Conservation (phyloP, 768 basidiomycete genomes). For the Tylopilus sp. region DNA sequence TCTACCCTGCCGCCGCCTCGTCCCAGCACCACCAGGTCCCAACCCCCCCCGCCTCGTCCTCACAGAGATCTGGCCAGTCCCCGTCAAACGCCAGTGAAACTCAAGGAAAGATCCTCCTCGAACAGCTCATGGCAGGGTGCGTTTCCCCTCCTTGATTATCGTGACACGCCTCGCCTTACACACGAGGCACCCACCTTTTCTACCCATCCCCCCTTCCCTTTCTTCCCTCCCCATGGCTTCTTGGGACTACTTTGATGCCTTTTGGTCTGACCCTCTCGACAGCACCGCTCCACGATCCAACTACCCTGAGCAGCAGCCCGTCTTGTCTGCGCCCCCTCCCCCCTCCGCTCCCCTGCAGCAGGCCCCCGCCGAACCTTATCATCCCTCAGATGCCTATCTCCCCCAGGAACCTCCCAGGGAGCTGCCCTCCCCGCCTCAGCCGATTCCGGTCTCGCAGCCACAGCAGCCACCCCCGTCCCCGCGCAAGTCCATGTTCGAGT, state of each 20-base stretch:
- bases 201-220: slow-evolving; percentile 12
- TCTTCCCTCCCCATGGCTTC: slow-evolving; percentile 26
- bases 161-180: slow-evolving; percentile 24
- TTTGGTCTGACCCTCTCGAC: slow-evolving; percentile 26
- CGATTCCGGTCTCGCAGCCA: slow-evolving; percentile 23
- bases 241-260: slow-evolving; percentile 31
- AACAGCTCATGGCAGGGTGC: slow-evolving; percentile 81
- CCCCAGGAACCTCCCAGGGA: slow-evolving; percentile 27
- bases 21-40: slow-evolving; percentile 56
- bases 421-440: slow-evolving; percentile 20
- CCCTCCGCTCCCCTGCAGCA: slow-evolving; percentile 49
- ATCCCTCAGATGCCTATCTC: slow-evolving; percentile 37
- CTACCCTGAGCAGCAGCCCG: slow-evolving; percentile 47
- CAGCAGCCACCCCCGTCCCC: slow-evolving; percentile 61
- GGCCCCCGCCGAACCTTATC: slow-evolving; percentile 28
- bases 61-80: slow-evolving; percentile 52
- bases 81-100: slow-evolving; percentile 54
- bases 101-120: slow-evolving; percentile 72
- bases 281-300: slow-evolving; percentile 49
- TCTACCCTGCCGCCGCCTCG: slow-evolving; percentile 47
- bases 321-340: slow-evolving; percentile 24
- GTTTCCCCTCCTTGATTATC: slow-evolving; percentile 24
- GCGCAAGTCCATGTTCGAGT: slow-evolving; percentile 82
- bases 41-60: slow-evolving; percentile 61
- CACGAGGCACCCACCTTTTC: slow-evolving; percentile 28